Conservation (phyloP, 306 rosid species). For the Inga oerstediana region DNA sequence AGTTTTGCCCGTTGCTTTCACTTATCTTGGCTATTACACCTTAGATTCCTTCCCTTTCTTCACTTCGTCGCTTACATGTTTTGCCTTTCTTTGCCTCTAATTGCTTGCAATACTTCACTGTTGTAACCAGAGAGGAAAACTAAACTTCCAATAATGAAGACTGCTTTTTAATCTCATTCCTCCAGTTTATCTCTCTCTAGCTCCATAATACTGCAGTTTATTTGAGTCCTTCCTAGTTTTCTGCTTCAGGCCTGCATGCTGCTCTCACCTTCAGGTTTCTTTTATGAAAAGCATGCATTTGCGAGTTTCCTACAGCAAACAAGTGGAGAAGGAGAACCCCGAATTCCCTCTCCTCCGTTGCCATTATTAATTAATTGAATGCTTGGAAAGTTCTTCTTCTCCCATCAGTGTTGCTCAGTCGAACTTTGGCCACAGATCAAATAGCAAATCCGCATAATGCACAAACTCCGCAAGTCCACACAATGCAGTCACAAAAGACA, state of each 20-base stretch:
- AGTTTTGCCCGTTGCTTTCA: slow-evolving; percentile 78
- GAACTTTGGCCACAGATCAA: too few species aligned
- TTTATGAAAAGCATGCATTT: not conserved
- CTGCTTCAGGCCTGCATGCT: not conserved
- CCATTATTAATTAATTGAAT: too few species aligned
- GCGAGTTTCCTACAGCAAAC: not conserved
- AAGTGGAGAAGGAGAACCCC: not conserved
- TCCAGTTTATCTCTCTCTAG: not conserved
- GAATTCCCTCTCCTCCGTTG: too few species aligned
- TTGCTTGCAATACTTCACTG: not conserved
- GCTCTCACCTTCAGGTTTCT: not conserved
- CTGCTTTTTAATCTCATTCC: not conserved
- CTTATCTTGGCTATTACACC: slow-evolving; percentile 89
- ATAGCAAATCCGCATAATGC: too few species aligned
- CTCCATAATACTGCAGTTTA: not conserved
- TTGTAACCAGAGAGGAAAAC: not conserved
- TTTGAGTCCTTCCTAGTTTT: not conserved
- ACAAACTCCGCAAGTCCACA: too few species aligned
- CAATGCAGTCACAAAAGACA: too few species aligned
- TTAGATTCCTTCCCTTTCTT: not conserved
- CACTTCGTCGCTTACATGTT: not conserved
- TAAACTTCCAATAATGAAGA: not conserved
- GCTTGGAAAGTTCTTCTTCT: too few species aligned
- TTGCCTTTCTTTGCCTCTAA: not conserved
- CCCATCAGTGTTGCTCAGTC: too few species aligned